Percentiles rank a stretch among this genome's conserved stretches.
Conservation (phyloP, 148 eudicot species). For the Heliamphora exappendiculata region DNA sequence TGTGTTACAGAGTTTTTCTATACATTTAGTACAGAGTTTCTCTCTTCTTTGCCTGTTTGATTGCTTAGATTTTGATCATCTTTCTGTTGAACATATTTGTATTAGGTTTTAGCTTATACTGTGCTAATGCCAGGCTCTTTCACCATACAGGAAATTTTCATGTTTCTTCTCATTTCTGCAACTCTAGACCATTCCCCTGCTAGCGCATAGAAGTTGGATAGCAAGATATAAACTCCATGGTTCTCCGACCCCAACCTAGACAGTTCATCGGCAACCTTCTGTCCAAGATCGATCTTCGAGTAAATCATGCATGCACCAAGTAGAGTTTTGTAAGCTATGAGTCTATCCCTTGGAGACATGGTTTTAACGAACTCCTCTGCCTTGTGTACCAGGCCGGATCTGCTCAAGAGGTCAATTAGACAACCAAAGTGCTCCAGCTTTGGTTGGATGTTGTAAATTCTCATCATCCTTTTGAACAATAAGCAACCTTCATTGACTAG, state of each 20-base stretch:
- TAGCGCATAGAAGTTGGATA: conserved; percentile 22
- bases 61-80: neutral
- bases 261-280: conserved; percentile 15
- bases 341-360: conserved; percentile 8
- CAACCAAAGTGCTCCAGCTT: conserved; percentile 16
- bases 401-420: conserved; percentile 22
- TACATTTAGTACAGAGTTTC: neutral
- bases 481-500: conserved; percentile 19
- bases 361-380: conserved; percentile 10
- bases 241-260: neutral
- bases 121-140: conserved; percentile 21
- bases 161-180: conserved; percentile 12
- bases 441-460: conserved; percentile 9
- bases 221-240: conserved; percentile 9
- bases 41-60: neutral
- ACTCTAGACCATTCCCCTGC: conserved; percentile 18
- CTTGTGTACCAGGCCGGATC: conserved; percentile 14
- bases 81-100: neutral
- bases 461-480: conserved; percentile 15
- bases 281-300: conserved; percentile 16
- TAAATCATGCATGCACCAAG: conserved; percentile 12
- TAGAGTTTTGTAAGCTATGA: conserved; percentile 18
- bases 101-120: neutral
- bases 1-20: too few relatives aligned
- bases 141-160: neutral